Percentiles rank a stretch among this genome's conserved stretches.
These are phyloP conservation scores for Nothophoma quercina DNA, from an alignment of 2,329 filamentous ascomycete species.

Conservation along the genomic window DNA sequence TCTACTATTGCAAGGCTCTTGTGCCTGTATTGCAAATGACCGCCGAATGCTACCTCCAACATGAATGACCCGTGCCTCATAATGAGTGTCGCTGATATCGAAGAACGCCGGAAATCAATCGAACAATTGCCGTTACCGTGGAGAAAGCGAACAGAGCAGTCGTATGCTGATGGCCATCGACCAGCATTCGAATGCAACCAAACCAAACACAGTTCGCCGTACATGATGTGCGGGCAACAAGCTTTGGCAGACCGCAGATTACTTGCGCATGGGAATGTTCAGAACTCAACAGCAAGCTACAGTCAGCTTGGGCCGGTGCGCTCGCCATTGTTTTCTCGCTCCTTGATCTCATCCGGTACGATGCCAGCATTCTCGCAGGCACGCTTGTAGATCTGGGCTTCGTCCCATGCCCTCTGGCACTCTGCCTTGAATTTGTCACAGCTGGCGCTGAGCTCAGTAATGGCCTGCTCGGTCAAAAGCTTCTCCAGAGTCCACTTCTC, in stretches of 20 bases:
- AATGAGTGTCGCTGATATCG: conserved; percentile 33
- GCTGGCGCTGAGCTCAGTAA: conserved; percentile 83
- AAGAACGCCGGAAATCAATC: conserved; percentile 28
- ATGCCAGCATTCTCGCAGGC: conserved; percentile 52
- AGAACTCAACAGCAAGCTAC: neutral
- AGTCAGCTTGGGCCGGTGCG: conserved; percentile 45
- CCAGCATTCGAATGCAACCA: conserved; percentile 3
- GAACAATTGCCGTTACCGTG: conserved; percentile 10
- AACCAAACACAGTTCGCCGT: neutral
- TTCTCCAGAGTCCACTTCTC: conserved; percentile 95
- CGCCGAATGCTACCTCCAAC: conserved; percentile 23
- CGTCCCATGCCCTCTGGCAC: conserved; percentile 78
- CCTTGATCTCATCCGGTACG: conserved; percentile 50
- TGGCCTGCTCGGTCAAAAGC: conserved; percentile 85
- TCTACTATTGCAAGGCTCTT: conserved; percentile 22
- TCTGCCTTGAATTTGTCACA: conserved; percentile 88
- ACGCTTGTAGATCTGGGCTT: conserved; percentile 78
- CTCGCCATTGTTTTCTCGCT: conserved; percentile 49
- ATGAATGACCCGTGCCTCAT: conserved; percentile 17
- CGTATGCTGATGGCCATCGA: conserved; percentile 10
- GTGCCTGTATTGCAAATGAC: conserved; percentile 22
- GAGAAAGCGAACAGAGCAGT: neutral
- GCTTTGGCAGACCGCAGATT: neutral
- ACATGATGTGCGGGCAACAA: neutral
- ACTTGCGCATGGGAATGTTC: neutral